Percentiles rank a stretch among this genome's conserved stretches.
phyloP scores from a whole-genome alignment of 2,329 filamentous ascomycete genomes.

The Cladorrhinum sp. region DNA sequence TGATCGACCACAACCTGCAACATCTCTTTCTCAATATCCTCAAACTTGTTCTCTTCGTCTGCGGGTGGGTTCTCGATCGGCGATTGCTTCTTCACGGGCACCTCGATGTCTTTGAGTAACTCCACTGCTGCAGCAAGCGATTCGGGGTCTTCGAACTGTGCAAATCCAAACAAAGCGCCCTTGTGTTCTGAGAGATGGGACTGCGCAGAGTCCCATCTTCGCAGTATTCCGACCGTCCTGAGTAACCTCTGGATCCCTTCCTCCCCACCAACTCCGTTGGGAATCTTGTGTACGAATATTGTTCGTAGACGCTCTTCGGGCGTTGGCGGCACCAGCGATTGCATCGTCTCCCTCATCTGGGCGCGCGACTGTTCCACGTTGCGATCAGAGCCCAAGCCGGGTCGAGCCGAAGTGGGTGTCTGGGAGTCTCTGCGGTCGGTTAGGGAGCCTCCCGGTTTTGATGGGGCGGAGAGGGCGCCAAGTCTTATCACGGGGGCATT shows the following conservation, averaged over 20 bases:
- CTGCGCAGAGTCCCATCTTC: constrained; percentile 78
- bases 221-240: constrained; percentile 70
- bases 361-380: constrained; percentile 65
- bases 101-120: constrained; percentile 75
- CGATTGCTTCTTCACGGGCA: constrained; percentile 74
- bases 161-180: constrained; percentile 87
- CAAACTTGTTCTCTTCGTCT: constrained; percentile 45
- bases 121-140: constrained; percentile 82
- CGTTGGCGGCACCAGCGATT: constrained; percentile 75
- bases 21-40: constrained; percentile 64
- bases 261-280: constrained; percentile 72
- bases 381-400: constrained; percentile 60
- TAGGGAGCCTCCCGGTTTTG: constrained; percentile 53
- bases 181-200: constrained; percentile 64
- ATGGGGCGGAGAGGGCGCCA: constrained; percentile 62
- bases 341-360: constrained; percentile 64
- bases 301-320: constrained; percentile 89
- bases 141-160: constrained; percentile 89
- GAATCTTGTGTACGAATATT: constrained; percentile 84
- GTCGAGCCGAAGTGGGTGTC: constrained; percentile 40
- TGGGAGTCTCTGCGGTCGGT: constrained; percentile 48
- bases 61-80: constrained; percentile 34
- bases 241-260: constrained; percentile 77
- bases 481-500: constrained; percentile 93
- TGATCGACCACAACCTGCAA: constrained; percentile 77